These are phyloP conservation scores for Bisporella sp. DNA, from an alignment of 2,329 filamentous ascomycete genomes.

Conservation along the genomic window DNA sequence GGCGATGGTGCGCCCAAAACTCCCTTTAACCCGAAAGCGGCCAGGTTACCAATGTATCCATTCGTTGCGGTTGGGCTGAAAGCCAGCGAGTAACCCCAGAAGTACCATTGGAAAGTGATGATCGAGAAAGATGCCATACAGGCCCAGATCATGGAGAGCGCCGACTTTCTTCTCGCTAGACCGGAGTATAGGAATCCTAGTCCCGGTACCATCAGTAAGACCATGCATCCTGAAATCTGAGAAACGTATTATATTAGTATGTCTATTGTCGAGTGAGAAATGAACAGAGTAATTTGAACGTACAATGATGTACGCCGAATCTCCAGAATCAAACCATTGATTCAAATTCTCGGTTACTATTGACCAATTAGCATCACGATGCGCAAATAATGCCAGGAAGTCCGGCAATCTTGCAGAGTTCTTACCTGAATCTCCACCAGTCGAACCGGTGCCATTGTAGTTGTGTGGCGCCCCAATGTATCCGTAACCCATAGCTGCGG, in stretches of 20 bases:
- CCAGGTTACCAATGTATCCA: constrained; percentile 85
- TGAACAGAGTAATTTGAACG: neutral
- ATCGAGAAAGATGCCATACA: constrained; percentile 91
- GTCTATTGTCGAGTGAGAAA: neutral
- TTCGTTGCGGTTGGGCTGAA: constrained; percentile 78
- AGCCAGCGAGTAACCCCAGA: constrained; percentile 96
- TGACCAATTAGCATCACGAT: constrained; percentile 1
- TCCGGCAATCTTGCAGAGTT: neutral
- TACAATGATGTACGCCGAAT: constrained; percentile 84
- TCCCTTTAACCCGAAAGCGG: constrained; percentile 82
- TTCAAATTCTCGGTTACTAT: constrained; percentile 81
- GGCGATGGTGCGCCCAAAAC: constrained; percentile 79
- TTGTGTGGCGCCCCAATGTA: constrained; percentile 49
- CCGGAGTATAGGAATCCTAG: constrained; percentile 97
- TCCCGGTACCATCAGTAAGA: constrained; percentile 92
- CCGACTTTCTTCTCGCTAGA: constrained; percentile 94
- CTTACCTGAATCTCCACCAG: constrained; percentile 30
- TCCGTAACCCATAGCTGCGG: constrained; percentile 35
- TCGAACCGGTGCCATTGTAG: constrained; percentile 52
- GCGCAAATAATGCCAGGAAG: no score
- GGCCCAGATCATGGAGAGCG: constrained; percentile 93
- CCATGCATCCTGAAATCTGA: constrained; percentile 77
- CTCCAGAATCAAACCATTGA: constrained; percentile 89
- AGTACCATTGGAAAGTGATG: constrained; percentile 97
- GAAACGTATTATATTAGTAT: neutral